Evolutionary conservation across 768 basidiomycete species (phyloP).

Genomic region (Leccinellum rugosiceps): DNA sequence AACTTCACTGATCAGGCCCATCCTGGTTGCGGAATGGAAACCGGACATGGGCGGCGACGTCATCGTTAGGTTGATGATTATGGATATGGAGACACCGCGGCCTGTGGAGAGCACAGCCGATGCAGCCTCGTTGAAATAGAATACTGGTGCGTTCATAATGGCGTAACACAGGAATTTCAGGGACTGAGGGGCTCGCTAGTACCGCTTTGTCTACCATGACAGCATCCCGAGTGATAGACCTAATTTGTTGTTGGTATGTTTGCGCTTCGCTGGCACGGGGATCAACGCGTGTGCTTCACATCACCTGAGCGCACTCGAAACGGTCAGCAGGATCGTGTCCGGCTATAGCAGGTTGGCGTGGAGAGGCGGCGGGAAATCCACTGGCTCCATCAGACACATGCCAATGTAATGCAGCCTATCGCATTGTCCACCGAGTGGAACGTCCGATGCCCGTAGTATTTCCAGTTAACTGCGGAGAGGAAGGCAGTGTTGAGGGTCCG

Average conservation of each 20-base stretch:
- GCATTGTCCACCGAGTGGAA: slow-evolving; percentile 4
- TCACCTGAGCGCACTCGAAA: slow-evolving; percentile 19
- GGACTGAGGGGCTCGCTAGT: slow-evolving; percentile 16
- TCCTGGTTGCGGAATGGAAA: slow-evolving; percentile 25
- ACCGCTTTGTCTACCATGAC: slow-evolving; percentile 20
- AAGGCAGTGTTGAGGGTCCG: slow-evolving; percentile 15
- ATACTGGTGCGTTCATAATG: slow-evolving; percentile 6
- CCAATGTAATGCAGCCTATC: neutral
- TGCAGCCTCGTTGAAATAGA: slow-evolving; percentile 16
- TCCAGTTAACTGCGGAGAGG: slow-evolving; percentile 1
- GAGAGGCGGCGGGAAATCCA: slow-evolving; percentile 2
- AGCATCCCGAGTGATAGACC: slow-evolving; percentile 26
- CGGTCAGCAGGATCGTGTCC: slow-evolving; percentile 8
- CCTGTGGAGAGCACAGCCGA: slow-evolving; percentile 24
- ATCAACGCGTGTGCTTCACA: slow-evolving; percentile 22
- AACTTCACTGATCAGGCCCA: slow-evolving; percentile 20
- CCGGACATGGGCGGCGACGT: slow-evolving; percentile 15
- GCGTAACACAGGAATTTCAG: slow-evolving; percentile 21
- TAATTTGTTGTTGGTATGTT: slow-evolving; percentile 10
- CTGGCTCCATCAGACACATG: slow-evolving; percentile 6
- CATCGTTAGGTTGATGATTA: slow-evolving; percentile 20
- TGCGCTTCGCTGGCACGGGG: slow-evolving; percentile 23
- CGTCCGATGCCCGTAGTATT: slow-evolving; percentile 2
- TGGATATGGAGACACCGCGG: slow-evolving; percentile 3
- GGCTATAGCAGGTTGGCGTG: slow-evolving; percentile 9